Base-by-base conservation (phyloP, 2,329 filamentous ascomycete genomes). In the Ceratocystis papillata region DNA sequence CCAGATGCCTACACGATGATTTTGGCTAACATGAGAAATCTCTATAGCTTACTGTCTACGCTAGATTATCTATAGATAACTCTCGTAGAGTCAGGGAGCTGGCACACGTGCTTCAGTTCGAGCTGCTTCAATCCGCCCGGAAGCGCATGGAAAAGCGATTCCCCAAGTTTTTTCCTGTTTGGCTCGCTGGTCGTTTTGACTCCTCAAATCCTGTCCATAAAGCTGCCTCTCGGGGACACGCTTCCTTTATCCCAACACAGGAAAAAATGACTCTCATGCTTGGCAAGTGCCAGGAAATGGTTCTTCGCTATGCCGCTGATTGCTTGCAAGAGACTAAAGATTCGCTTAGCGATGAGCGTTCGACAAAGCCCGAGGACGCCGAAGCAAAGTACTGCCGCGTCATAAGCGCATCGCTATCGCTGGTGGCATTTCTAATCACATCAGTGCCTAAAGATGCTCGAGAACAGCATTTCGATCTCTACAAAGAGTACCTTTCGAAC, bases 161-260 rank as follows among this genome's bases (percentile, higher is more conserved):
- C 69, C 85, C 90, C 12, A 85, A 83, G 68, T 80, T 95, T 45
- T 86, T 95, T 59, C 91, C 88, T 8, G 82, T 90, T n/a, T 99
- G 95, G 94, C 81, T 97, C 12, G 88, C 89, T 6, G 94, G 93
- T 0, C 83, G 88, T 1, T 96, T 91, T 73, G 94, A 99, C 74
- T 87, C 84, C 70, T 93, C 99, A 73, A 85, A 86, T 65, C 81
- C 81, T 20, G 90, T 91, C 15, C 81, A 88, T 6, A 84, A 86
- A 67, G 85, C 89, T n/a, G 91, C 92, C 1, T 81, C 83, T 67
- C 87, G 93, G 59, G 88, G 92, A 0, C 79, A 96, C 20, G 81
- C 83, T 0, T 82, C 82, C 1, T 89, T 96, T 50, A 87, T 97
- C 65, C 82, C 83, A 22, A 90, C 87, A 0, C 83, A 88, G 20